Percentiles rank a stretch among this genome's conserved stretches.
Conservation (phyloP, 148 eudicot species). For the Spergularia bocconei region DNA sequence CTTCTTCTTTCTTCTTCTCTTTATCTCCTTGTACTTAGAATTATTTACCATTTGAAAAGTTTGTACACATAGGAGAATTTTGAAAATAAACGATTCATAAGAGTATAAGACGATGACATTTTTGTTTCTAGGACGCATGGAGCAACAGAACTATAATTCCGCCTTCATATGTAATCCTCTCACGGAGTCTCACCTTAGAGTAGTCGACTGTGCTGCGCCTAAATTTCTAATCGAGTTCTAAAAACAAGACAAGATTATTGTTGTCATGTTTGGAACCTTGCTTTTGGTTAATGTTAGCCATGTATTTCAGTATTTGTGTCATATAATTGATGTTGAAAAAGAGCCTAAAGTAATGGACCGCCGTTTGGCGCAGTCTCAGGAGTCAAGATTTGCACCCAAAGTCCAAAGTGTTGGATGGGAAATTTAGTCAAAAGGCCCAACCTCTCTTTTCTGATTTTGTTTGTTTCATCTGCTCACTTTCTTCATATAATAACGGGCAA, state of each 20-base stretch:
- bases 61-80: too few species aligned
- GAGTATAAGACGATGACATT: too few species aligned
- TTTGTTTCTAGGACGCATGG: too few species aligned
- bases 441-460: background rate
- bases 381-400: conserved; percentile 13
- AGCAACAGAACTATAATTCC: too few species aligned
- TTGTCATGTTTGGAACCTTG: conserved; percentile 14
- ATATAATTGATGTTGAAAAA: conserved; percentile 11
- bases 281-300: background rate
- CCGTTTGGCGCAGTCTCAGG: conserved; percentile 29
- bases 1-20: background rate
- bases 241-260: background rate
- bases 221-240: too few species aligned
- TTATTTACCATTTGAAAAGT: background rate
- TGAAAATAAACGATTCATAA: too few species aligned
- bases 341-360: conserved; percentile 10
- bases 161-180: too few species aligned
- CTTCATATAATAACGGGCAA: background rate
- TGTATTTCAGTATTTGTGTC: background rate
- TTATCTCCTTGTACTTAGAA: background rate
- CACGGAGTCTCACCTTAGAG: too few species aligned
- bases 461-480: background rate
- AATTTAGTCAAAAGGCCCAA: conserved; percentile 28
- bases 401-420: conserved; percentile 6
- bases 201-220: too few species aligned